These are phyloP conservation scores for Gyromitra esculenta DNA, from an alignment of 2,329 filamentous ascomycete species.

Conservation along the genomic window DNA sequence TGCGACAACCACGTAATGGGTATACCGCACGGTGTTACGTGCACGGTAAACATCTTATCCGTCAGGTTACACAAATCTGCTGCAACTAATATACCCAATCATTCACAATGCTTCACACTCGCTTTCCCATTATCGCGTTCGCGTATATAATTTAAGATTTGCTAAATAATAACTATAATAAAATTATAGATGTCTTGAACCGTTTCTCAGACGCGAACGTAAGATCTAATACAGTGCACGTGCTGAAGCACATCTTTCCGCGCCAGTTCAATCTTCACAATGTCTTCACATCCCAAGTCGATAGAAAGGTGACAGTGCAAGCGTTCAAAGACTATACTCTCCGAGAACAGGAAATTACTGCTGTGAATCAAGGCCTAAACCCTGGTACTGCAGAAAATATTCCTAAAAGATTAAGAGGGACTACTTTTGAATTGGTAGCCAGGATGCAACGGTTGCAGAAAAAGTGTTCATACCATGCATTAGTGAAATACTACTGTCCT, in stretches of 20 bases:
- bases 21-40: slow-evolving; percentile 24
- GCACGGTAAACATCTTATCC: slow-evolving; percentile 6
- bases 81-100: slow-evolving; percentile 14
- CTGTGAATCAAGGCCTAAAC: slow-evolving; percentile 23
- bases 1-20: neutral
- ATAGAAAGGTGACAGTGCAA: slow-evolving; percentile 74
- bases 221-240: slow-evolving; percentile 69
- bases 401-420: slow-evolving; percentile 66
- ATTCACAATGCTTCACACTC: neutral
- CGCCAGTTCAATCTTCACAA: slow-evolving; percentile 90
- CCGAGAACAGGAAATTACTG: slow-evolving; percentile 81
- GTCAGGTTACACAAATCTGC: neutral
- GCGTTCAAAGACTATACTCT: slow-evolving; percentile 84
- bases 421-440: slow-evolving; percentile 68
- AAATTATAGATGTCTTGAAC: slow-evolving; percentile 77
- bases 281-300: slow-evolving; percentile 79
- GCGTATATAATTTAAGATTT: neutral
- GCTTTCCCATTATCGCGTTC: neutral
- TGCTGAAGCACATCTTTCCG: slow-evolving; percentile 95
- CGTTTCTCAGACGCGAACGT: slow-evolving; percentile 65
- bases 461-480: slow-evolving; percentile 79
- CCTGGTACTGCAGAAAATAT: slow-evolving; percentile 26
- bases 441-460: slow-evolving; percentile 76
- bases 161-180: slow-evolving; percentile 42
- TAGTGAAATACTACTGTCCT: slow-evolving; percentile 85